Conservation (phyloP, 2,329 filamentous ascomycete species). For the Penicillium sp. region DNA sequence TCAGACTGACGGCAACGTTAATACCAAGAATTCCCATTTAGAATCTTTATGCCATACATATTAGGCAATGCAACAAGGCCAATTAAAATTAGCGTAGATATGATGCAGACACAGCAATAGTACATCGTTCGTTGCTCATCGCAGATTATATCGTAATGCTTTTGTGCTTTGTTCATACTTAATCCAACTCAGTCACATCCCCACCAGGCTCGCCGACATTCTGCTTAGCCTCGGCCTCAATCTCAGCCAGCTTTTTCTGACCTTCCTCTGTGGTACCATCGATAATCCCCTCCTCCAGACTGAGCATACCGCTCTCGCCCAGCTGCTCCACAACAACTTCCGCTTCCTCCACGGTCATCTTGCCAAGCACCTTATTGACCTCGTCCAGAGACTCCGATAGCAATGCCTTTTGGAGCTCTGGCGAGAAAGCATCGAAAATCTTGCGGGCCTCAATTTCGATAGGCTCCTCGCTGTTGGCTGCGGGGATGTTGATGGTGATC, state of each 20-base stretch:
- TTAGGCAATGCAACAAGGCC: background rate
- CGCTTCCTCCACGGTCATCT: conserved; percentile 85
- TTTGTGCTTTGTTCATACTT: conserved; percentile 13
- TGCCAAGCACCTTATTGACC: conserved; percentile 83
- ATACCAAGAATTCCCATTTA: conserved; percentile 23
- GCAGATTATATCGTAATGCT: background rate
- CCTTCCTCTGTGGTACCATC: conserved; percentile 92
- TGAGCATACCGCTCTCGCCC: conserved; percentile 83
- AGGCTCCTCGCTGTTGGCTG: conserved; percentile 67
- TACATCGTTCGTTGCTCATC: conserved; percentile 12
- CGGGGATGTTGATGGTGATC: conserved; percentile 84
- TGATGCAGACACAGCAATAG: background rate
- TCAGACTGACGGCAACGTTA: conserved; percentile 31
- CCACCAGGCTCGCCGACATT: conserved; percentile 56
- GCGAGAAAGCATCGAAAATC: conserved; percentile 82
- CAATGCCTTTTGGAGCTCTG: conserved; percentile 78
- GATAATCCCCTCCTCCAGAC: conserved; percentile 88
- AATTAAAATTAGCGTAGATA: background rate
- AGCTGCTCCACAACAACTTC: conserved; percentile 82
- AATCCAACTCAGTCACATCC: conserved; percentile 49
- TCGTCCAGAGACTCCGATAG: conserved; percentile 87
- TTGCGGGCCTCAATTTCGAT: conserved; percentile 64
- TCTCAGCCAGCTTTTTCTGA: conserved; percentile 72
- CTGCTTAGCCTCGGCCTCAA: conserved; percentile 61
- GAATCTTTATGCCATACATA: background rate